Conservation (phyloP, 176 grass and related monocot genomes). For the bread wheat (Triticum aestivum) region DNA sequence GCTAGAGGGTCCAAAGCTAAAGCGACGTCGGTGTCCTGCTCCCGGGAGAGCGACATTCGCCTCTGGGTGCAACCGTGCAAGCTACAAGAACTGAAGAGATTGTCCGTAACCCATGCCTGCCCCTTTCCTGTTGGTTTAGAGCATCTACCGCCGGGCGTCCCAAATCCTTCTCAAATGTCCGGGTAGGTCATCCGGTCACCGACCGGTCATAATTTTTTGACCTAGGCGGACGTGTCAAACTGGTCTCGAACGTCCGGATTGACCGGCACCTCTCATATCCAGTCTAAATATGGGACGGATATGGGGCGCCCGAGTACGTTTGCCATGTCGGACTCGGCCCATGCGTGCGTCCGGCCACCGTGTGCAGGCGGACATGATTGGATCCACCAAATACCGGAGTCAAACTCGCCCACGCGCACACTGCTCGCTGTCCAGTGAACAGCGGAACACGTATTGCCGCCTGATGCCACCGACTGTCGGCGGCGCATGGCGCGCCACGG, state of each 20-base stretch:
- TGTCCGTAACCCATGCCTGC: not conserved
- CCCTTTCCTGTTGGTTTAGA: too few relatives aligned
- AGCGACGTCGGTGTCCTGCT: not conserved
- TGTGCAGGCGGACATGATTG: not conserved
- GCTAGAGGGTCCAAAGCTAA: not conserved
- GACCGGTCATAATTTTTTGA: too few relatives aligned
- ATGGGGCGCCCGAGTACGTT: too few relatives aligned
- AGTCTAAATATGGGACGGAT: too few relatives aligned
- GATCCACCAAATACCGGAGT: not conserved
- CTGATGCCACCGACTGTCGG: not conserved
- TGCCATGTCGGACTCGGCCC: too few relatives aligned
- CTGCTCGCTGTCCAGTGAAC: not conserved
- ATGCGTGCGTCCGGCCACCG: not conserved
- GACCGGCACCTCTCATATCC: too few relatives aligned
- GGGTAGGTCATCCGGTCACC: too few relatives aligned
- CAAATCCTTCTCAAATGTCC: too few relatives aligned
- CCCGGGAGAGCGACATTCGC: not conserved
- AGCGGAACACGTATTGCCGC: not conserved
- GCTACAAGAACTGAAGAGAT: not conserved
- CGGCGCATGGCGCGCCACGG: not conserved
- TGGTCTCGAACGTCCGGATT: fast-evolving
- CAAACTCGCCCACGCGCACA: not conserved
- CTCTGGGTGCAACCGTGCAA: slow-evolving; percentile 8
- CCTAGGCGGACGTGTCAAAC: too few relatives aligned
- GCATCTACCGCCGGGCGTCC: too few relatives aligned